Percentiles rank a stretch among this genome's conserved stretches.
phyloP scores from a whole-genome alignment of 805 yeast genomes.

The Candida silvicultrix region DNA sequence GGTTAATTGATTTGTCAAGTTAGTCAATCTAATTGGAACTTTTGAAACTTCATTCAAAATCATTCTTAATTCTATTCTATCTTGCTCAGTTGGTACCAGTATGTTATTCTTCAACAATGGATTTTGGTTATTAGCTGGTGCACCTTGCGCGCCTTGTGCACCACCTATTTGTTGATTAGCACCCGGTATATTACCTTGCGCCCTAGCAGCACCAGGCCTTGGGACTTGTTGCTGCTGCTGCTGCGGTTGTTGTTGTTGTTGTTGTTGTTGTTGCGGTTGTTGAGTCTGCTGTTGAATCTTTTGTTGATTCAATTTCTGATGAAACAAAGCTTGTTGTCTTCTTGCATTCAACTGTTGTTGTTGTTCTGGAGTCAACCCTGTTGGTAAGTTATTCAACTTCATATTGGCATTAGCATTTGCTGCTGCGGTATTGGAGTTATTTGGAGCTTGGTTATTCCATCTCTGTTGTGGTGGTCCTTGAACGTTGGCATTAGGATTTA shows the following conservation, averaged over 20 bases:
- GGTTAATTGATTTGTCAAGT: slow-evolving; percentile 54
- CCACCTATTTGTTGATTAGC: slow-evolving; percentile 2
- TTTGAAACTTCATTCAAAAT: slow-evolving; percentile 65
- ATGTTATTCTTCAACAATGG: slow-evolving; percentile 5
- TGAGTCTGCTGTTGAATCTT: slow-evolving; percentile 7
- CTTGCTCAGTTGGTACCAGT: slow-evolving; percentile 48
- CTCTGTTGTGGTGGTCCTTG: slow-evolving; percentile 6
- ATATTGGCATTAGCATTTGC: slow-evolving; percentile 1
- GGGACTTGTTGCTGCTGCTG: slow-evolving; percentile 9
- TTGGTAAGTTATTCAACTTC: slow-evolving; percentile 2
- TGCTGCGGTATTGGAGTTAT: neutral
- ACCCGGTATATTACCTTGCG: no score
- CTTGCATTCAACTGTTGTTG: slow-evolving; percentile 11
- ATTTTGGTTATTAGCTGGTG: neutral
- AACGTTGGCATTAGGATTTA: neutral
- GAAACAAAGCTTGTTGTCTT: slow-evolving; percentile 6
- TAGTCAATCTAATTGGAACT: slow-evolving; percentile 59
- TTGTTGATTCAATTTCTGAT: slow-evolving; percentile 5
- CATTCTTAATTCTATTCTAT: slow-evolving; percentile 51
- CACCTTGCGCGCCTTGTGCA: slow-evolving; percentile 11
- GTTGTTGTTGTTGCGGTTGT: slow-evolving; percentile 16
- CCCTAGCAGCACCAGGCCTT: neutral
- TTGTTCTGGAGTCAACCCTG: slow-evolving; percentile 7
- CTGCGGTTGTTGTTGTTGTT: slow-evolving; percentile 14
- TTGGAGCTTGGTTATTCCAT: neutral